phyloP scores from a whole-genome alignment of 2,329 filamentous ascomycete species.

The Diaporthe vexans region DNA sequence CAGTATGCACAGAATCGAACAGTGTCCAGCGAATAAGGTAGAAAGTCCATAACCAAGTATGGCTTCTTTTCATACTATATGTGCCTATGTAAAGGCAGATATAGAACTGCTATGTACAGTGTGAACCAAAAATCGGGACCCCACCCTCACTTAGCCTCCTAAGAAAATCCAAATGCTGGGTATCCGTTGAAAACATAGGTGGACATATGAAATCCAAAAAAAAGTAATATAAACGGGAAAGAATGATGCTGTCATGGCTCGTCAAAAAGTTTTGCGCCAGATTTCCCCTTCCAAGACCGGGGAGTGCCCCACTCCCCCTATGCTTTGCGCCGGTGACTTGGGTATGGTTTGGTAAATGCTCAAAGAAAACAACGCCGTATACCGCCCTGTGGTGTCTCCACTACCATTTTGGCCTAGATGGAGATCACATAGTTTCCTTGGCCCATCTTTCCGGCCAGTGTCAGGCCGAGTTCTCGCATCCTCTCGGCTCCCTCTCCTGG shows the following conservation, averaged over 20 bases:
- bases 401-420: constrained; percentile 61
- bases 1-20: not conserved
- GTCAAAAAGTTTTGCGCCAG: constrained; percentile 42
- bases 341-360: constrained; percentile 37
- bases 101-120: not conserved
- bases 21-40: constrained; percentile 16
- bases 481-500: constrained; percentile 92
- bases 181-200: constrained; percentile 41
- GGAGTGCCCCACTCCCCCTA: constrained; percentile 40
- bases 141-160: constrained; percentile 34
- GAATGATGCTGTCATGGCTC: constrained; percentile 46
- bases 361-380: constrained; percentile 31
- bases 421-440: constrained; percentile 84
- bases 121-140: constrained; percentile 4
- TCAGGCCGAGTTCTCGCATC: constrained; percentile 92
- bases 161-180: constrained; percentile 39
- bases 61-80: constrained; percentile 5
- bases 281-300: constrained; percentile 41
- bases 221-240: constrained; percentile 41
- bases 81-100: constrained; percentile 1
- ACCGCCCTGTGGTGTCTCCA: not conserved
- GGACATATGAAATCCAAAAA: constrained; percentile 41
- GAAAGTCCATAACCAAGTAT: constrained; percentile 22
- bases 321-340: constrained; percentile 38
- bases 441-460: constrained; percentile 85